Evolutionary conservation across 2,329 filamentous ascomycete species (phyloP), one percentile per base, ranked within the genome.

Genomic region (Furcasterigmium sp.): DNA sequence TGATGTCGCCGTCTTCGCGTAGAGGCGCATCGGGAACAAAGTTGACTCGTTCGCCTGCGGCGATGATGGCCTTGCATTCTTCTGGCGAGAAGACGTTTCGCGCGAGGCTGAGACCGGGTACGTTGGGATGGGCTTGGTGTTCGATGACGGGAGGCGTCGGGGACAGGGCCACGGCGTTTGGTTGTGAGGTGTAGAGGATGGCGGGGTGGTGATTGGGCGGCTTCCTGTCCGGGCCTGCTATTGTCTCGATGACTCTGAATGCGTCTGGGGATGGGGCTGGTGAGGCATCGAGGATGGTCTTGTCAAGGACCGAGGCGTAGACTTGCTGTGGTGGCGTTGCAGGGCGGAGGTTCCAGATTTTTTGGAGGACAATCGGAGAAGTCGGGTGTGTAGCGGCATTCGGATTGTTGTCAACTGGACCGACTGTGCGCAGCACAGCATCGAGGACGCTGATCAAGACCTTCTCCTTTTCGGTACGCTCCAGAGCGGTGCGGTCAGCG

Each of bases 21-120:
- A 86, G 64, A 0, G 83, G 83, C 1, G 80, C 79, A 53, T 87
- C 84, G 0, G 84, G 83, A 0, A 82, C 68, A 49, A 86, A 87
- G 7, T 75, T 75, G 37, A 85, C 73, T 1, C 70, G 69, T 56
- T 87, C 84, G 5, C 77, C 82, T 0, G 82, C 79, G 1, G 80
- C 76, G 17, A 87, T 79, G 43, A 87, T 85, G 11, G 77, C 69
- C 38, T 69, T 75, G 61, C 84, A 87, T 56, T 87, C 84, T 2
- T 68, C 65, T 0, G 73, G 62, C 0, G 78, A 76, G 1, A 87
- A 68, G 0, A 86, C 75, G 30, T 82, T 71, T 37, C 70, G 74
- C 11, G 82, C 70, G 1, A 87, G 62, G 5, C 75, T 72, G 1
- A 87, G 69, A 5, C 78, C 75, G 0, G 82, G 81, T 0, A 87